phyloP scores from a whole-genome alignment of 495 filamentous ascomycete species.

The Penicillium goetzii region DNA sequence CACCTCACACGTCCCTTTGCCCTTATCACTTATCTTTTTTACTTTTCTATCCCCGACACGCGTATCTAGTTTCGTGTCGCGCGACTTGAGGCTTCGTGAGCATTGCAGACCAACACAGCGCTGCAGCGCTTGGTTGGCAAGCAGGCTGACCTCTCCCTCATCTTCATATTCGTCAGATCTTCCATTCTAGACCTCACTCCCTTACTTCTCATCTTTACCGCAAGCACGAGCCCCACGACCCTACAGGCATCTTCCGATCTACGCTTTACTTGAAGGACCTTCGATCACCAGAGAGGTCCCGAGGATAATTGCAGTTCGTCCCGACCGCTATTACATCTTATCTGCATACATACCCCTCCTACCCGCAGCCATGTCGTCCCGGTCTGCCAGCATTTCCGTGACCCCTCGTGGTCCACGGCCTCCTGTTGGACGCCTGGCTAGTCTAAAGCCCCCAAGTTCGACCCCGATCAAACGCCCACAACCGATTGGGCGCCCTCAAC shows the following conservation, averaged over 20 bases:
- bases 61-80: background rate
- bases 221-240: background rate
- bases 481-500: constrained; percentile 38
- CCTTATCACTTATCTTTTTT: constrained; percentile 28
- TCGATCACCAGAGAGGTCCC: background rate
- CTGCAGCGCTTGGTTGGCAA: constrained; percentile 7
- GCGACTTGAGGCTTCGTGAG: background rate
- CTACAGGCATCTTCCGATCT: too few relatives aligned
- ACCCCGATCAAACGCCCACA: constrained; percentile 47
- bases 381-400: constrained; percentile 34
- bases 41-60: constrained; percentile 7
- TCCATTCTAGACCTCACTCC: background rate
- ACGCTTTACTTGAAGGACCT: background rate
- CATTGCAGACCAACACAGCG: constrained; percentile 1
- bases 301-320: background rate
- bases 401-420: constrained; percentile 39
- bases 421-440: constrained; percentile 48
- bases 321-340: background rate
- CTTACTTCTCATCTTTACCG: constrained; percentile 4
- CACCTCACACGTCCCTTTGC: constrained; percentile 9
- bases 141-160: background rate
- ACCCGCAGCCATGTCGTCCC: constrained; percentile 36
- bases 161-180: background rate
- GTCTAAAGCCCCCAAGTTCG: constrained; percentile 39
- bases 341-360: background rate